phyloP scores from a whole-genome alignment of 345 rosid species.

The Arabis hirsuta region DNA sequence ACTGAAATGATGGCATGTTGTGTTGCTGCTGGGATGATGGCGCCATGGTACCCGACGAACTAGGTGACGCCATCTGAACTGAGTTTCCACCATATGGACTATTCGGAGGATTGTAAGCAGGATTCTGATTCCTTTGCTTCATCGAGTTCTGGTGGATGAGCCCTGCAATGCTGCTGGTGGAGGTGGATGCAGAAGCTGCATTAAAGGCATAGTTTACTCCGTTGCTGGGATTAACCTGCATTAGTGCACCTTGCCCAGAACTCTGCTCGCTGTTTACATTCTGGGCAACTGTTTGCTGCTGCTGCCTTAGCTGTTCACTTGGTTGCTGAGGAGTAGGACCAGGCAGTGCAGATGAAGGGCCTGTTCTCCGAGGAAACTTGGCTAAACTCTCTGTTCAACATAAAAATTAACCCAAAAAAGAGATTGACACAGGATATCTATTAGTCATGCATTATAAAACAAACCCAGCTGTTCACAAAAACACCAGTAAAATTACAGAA shows the following conservation, averaged over 20 bases:
- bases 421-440: slow-evolving; percentile 4
- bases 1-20: slow-evolving; percentile 73
- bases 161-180: slow-evolving; percentile 79
- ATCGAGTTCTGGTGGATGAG: slow-evolving; percentile 90
- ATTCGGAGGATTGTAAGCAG: slow-evolving; percentile 66
- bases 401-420: slow-evolving; percentile 15
- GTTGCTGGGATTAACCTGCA: slow-evolving; percentile 62
- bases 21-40: slow-evolving; percentile 50
- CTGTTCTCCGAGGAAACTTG: slow-evolving; percentile 84
- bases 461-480: slow-evolving; percentile 1
- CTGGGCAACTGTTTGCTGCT: slow-evolving; percentile 55
- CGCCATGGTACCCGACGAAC: slow-evolving; percentile 72
- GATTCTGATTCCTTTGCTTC: slow-evolving; percentile 78
- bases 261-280: slow-evolving; percentile 56
- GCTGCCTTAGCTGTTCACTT: slow-evolving; percentile 54
- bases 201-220: slow-evolving; percentile 63
- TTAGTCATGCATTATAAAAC: background rate
- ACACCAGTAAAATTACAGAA: background rate
- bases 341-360: slow-evolving; percentile 56
- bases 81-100: slow-evolving; percentile 81
- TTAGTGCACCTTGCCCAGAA: slow-evolving; percentile 53
- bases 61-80: slow-evolving; percentile 78
- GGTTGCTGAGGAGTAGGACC: slow-evolving; percentile 64
- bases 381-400: slow-evolving; percentile 83
- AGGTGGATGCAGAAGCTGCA: slow-evolving; percentile 61